Conservation (phyloP, 768 basidiomycete genomes). For the Cyclocybe cylindracea region DNA sequence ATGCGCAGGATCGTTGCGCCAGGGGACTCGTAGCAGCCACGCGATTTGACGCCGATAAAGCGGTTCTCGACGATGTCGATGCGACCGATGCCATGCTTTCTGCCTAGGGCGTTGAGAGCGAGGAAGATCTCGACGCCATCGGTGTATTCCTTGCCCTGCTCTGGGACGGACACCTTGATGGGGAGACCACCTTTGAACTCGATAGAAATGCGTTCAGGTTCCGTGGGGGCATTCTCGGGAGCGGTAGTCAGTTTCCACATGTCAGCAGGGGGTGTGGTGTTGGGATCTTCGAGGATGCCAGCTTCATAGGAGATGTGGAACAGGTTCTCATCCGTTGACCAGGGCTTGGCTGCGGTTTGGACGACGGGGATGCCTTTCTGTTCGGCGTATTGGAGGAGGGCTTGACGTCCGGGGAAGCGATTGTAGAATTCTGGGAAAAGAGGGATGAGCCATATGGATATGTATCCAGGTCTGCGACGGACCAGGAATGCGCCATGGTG, state of each 20-base stretch:
- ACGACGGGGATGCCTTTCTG: conserved; percentile 89
- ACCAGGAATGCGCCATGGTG: conserved; percentile 98
- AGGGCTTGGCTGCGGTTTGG: conserved; percentile 95
- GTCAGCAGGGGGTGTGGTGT: conserved; percentile 89
- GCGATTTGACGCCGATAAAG: conserved; percentile 98
- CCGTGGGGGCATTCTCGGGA: conserved; percentile 77
- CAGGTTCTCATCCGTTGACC: conserved; percentile 99
- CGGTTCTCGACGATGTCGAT: conserved; percentile 99
- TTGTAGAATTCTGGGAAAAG: conserved; percentile 84
- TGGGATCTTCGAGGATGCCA: conserved; percentile 96
- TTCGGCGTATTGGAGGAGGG: conserved; percentile 87
- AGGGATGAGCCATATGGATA: not conserved
- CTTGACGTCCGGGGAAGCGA: conserved; percentile 94
- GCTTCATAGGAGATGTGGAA: conserved; percentile 99
- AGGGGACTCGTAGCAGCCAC: conserved; percentile 99
- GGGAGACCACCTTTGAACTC: conserved; percentile 90
- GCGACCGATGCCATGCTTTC: conserved; percentile 94
- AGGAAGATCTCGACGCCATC: conserved; percentile 95
- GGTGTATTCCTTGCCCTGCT: conserved; percentile 64
- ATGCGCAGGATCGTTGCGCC: conserved; percentile 94
- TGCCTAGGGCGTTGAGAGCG: conserved; percentile 85
- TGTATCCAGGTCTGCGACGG: conserved; percentile 10
- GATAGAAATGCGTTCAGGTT: conserved; percentile 79
- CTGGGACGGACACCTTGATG: conserved; percentile 70
- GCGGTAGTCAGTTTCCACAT: conserved; percentile 98